These are phyloP conservation scores for Suillus alpinus DNA, from an alignment of 768 basidiomycete species.

Conservation along the genomic window DNA sequence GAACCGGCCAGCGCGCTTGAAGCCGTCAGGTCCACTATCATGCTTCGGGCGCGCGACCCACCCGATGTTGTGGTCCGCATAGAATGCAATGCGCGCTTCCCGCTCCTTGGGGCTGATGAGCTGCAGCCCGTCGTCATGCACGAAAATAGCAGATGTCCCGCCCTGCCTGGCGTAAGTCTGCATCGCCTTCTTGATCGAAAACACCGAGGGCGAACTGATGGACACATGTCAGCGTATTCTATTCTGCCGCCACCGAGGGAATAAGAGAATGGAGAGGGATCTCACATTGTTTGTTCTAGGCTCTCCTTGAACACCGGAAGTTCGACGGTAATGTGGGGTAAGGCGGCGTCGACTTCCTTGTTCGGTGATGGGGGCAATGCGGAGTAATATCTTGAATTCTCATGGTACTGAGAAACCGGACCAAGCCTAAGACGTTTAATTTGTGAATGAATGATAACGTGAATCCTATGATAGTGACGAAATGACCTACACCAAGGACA, in stretches of 20 bases:
- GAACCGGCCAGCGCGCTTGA: conserved; percentile 82
- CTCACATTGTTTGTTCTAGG: conserved; percentile 76
- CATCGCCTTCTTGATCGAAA: conserved; percentile 81
- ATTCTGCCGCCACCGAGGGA: not conserved
- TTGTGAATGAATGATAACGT: not conserved
- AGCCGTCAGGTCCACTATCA: conserved; percentile 57
- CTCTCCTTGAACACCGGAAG: conserved; percentile 89
- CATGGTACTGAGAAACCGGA: conserved; percentile 80
- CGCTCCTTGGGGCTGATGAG: conserved; percentile 59
- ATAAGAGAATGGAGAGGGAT: not conserved
- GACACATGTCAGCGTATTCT: conserved; percentile 14
- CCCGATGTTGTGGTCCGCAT: conserved; percentile 73
- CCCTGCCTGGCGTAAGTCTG: conserved; percentile 92
- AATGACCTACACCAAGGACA: conserved; percentile 55
- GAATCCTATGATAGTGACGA: conserved; percentile 2
- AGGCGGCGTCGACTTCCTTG: conserved; percentile 54
- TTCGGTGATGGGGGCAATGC: conserved; percentile 60
- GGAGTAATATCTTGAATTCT: conserved; percentile 83
- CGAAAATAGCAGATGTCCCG: conserved; percentile 72
- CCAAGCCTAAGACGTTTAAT: conserved; percentile 48
- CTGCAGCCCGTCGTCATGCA: conserved; percentile 86
- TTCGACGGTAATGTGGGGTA: conserved; percentile 78
- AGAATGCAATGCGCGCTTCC: conserved; percentile 67
- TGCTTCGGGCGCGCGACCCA: conserved; percentile 83
- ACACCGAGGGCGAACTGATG: conserved; percentile 66